phyloP scores from a whole-genome alignment of 2,329 filamentous ascomycete genomes.

The Xylariaceae sp. region DNA sequence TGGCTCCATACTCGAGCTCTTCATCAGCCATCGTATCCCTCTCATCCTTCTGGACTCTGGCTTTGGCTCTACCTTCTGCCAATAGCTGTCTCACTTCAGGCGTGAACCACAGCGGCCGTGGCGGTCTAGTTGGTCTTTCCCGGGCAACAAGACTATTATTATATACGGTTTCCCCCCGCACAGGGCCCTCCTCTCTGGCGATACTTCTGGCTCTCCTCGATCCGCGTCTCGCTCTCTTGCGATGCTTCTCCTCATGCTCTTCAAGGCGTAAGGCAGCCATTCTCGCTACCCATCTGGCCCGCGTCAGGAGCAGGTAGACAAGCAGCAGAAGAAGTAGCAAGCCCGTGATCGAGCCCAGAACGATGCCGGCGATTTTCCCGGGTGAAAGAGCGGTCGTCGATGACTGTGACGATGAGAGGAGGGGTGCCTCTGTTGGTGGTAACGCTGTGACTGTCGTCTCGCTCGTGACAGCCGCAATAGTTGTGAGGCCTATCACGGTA shows the following conservation, averaged over 20 bases:
- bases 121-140: neutral
- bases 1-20: neutral
- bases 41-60: neutral
- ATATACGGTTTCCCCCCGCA: neutral
- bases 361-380: neutral
- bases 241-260: neutral
- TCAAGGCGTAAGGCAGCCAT: neutral
- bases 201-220: neutral
- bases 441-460: neutral
- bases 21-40: neutral
- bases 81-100: neutral
- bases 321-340: slow-evolving; percentile 4
- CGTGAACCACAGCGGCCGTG: neutral
- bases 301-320: slow-evolving; percentile 10
- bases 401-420: neutral
- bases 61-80: neutral
- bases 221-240: neutral
- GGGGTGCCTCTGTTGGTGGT: slow-evolving; percentile 1
- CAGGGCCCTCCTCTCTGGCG: neutral
- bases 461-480: slow-evolving; percentile 5
- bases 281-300: neutral
- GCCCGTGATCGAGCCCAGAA: slow-evolving; percentile 1
- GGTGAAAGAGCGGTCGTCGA: neutral
- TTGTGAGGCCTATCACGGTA: neutral
- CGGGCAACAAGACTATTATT: neutral